phyloP scores from a whole-genome alignment of 2,329 filamentous ascomycete species.

The Pezicula rhizophila region DNA sequence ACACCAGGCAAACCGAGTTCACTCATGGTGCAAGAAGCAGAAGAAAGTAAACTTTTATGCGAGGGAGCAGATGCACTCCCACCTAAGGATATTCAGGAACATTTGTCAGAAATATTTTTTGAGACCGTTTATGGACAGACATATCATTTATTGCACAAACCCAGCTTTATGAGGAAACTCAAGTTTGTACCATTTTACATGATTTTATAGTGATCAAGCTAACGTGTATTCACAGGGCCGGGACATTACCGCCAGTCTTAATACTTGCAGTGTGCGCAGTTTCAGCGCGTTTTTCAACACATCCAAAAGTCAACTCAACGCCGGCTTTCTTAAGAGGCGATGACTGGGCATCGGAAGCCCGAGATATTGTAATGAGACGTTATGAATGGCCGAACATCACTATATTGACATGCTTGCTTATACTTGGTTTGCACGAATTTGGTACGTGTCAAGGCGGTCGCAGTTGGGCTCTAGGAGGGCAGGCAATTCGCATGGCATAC shows the following conservation, averaged over 20 bases:
- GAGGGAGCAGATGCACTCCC: constrained; percentile 83
- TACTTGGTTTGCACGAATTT: constrained; percentile 90
- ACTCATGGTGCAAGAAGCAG: constrained; percentile 55
- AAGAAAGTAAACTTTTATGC: constrained; percentile 70
- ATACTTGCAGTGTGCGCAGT: constrained; percentile 92
- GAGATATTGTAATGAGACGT: constrained; percentile 77
- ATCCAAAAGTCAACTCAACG: constrained; percentile 65
- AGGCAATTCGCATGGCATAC: constrained; percentile 95
- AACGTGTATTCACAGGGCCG: constrained; percentile 44
- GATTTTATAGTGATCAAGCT: constrained; percentile 4
- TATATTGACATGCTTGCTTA: constrained; percentile 81
- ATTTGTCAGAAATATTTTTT: constrained; percentile 91
- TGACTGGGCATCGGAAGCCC: constrained; percentile 81
- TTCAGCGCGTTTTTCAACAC: constrained; percentile 88
- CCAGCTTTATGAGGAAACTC: constrained; percentile 89
- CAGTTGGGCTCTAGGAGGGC: constrained; percentile 92
- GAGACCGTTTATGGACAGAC: constrained; percentile 93
- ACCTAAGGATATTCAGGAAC: constrained; percentile 81
- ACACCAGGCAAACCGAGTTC: constrained; percentile 45
- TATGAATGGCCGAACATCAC: constrained; percentile 97
- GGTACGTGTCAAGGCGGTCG: constrained; percentile 93
- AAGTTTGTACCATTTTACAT: constrained; percentile 41
- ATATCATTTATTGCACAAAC: constrained; percentile 91
- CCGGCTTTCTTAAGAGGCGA: constrained; percentile 85
- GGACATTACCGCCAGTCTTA: constrained; percentile 80